Evolutionary conservation across 176 grass and related monocot species (phyloP), one percentile per base, ranked within the genome.

Genomic region (Zea luxurians): DNA sequence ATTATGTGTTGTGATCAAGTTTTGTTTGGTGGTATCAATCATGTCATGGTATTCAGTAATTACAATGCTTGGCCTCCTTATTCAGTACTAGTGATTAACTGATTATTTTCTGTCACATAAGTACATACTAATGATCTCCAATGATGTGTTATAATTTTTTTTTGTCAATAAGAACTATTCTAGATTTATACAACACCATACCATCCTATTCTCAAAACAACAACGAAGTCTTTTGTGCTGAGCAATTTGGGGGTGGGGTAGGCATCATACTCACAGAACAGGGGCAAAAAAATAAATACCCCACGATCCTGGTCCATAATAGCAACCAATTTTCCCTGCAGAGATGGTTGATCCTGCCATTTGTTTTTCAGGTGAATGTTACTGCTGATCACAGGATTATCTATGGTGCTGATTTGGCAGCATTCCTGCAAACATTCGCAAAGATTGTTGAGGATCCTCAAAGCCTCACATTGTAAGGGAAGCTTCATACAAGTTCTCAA

Each of bases 311-410:
- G 48, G 64, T 54, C 12, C 9, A 55, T 52, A 5, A 9, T 73
- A 12, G 20, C 41, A 65, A 17, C 16, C 66, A 7, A 70, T 37
- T 48, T 53, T 36, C 9, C 54, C 64, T 52, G 21, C 8, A 73
- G 27, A 40, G 12, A 46, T 45, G 38, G 8, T 66, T 80, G 43
- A 5, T 80, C 16, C 20, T 5, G 4, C 17, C 49, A 8, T 88
- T 60, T 86, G 6, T 88, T 61, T 86, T 91, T 53, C 89, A 97
- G 89, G 91, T 97, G 72, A 94, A 97, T 52, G 91, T 89, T 36
- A 97, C 95, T 71, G 91, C 95, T 78, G 95, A 97, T 72, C 95
- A 94, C 83, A 84, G 91, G 75, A 94, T 97, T 80, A 88, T 97
- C 16, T 97, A 97, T 37, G 95, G 95, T 63, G 85, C 91, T 81